phyloP scores from a whole-genome alignment of 2,329 filamentous ascomycete genomes.

The Talaromyces amestolkiae region DNA sequence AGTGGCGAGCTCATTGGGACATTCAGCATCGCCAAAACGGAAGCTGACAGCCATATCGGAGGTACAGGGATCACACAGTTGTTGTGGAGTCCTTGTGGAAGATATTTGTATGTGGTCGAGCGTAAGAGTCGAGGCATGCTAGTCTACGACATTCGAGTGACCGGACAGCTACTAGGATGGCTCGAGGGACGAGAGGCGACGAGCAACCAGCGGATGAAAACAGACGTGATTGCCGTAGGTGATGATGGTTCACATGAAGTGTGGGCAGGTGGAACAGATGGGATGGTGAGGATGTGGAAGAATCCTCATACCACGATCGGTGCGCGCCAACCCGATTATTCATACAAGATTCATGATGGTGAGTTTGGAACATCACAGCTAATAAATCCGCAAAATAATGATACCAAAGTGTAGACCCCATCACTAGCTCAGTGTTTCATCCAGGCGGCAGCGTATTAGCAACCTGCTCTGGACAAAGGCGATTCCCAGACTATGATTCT shows the following conservation, averaged over 20 bases:
- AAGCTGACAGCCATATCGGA: constrained; percentile 38
- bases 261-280: constrained; percentile 61
- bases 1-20: constrained; percentile 51
- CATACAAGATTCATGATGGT: constrained; percentile 48
- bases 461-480: constrained; percentile 50
- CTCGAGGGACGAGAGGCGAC: constrained; percentile 45
- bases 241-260: constrained; percentile 49
- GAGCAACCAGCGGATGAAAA: constrained; percentile 57
- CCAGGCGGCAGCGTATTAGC: constrained; percentile 48
- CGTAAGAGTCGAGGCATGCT: constrained; percentile 55
- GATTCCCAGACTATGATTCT: constrained; percentile 23
- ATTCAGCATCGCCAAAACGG: constrained; percentile 48
- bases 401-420: constrained; percentile 38
- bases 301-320: constrained; percentile 44
- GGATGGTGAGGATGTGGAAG: constrained; percentile 52
- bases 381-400: constrained; percentile 17
- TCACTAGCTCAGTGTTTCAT: constrained; percentile 49
- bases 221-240: constrained; percentile 48
- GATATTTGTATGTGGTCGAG: constrained; percentile 59
- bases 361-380: constrained; percentile 19
- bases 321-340: constrained; percentile 42
- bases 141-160: constrained; percentile 60
- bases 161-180: constrained; percentile 51
- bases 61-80: constrained; percentile 57
- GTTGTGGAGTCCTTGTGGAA: constrained; percentile 57